Evolutionary conservation across 345 rosid species (phyloP).

Genomic region (Combretum micranthum): DNA sequence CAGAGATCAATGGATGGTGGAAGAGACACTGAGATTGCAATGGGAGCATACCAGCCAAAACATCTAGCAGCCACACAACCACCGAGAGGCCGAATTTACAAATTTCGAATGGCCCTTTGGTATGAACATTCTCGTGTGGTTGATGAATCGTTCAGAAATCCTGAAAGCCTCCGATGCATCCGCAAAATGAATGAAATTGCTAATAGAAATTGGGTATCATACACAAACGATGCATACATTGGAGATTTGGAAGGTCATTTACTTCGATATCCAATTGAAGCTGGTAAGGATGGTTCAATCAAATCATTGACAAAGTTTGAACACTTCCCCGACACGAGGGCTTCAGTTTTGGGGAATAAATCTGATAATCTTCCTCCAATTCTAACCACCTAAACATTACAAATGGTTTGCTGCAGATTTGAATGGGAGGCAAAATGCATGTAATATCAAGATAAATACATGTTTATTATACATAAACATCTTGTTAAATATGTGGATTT

Average conservation of each 20-base stretch:
- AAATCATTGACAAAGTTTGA: constrained; percentile 25
- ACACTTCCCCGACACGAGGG: constrained; percentile 67
- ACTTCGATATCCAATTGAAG: constrained; percentile 56
- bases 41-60: constrained; percentile 74
- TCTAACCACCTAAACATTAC: constrained; percentile 51
- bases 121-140: constrained; percentile 37
- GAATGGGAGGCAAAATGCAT: background rate
- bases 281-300: constrained; percentile 29
- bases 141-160: constrained; percentile 9
- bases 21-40: constrained; percentile 77
- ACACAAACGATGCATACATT: constrained; percentile 10
- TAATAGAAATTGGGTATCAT: constrained; percentile 33
- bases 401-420: background rate
- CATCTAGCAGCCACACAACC: constrained; percentile 27
- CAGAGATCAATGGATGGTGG: constrained; percentile 91
- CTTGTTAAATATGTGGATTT: no score
- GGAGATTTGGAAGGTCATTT: constrained; percentile 40
- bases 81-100: constrained; percentile 44
- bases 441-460: no score
- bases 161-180: constrained; percentile 39
- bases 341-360: constrained; percentile 47
- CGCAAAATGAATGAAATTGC: constrained; percentile 28
- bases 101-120: constrained; percentile 70
- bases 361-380: constrained; percentile 45
- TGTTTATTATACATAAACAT: no score